Evolutionary conservation across 2,329 filamentous ascomycete genomes (phyloP).

Genomic region (Diaporthe caulivora): DNA sequence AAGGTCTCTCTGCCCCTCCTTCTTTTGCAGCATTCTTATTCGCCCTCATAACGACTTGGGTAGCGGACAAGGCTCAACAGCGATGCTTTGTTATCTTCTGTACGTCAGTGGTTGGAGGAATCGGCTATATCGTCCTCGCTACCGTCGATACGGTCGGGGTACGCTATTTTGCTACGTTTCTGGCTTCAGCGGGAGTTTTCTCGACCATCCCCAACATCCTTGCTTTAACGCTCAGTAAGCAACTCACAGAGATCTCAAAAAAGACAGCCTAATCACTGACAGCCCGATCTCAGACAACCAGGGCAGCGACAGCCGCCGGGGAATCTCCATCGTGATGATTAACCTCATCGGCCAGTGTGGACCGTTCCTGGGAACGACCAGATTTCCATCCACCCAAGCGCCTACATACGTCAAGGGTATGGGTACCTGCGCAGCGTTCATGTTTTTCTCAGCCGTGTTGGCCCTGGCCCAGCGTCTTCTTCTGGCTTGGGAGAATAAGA

Average conservation of each 20-base stretch:
- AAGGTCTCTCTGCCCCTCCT: conserved; percentile 20
- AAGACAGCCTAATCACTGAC: not conserved
- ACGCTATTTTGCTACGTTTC: conserved; percentile 8
- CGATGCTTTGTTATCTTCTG: conserved; percentile 8
- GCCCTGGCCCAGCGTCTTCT: conserved; percentile 4
- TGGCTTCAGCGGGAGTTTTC: conserved; percentile 5
- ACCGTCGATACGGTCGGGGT: conserved; percentile 2
- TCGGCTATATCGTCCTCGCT: not conserved
- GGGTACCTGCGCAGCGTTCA: conserved; percentile 12
- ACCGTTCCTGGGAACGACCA: conserved; percentile 4
- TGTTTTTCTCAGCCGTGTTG: conserved; percentile 6
- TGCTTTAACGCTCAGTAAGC: conserved; percentile 1
- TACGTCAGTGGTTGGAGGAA: not conserved
- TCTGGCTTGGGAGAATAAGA: conserved; percentile 10
- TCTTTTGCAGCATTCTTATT: conserved; percentile 19
- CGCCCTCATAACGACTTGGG: conserved; percentile 8
- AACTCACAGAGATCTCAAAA: not conserved
- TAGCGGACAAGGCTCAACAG: conserved; percentile 15
- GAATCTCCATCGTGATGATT: conserved; percentile 10
- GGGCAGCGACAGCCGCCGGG: conserved; percentile 12
- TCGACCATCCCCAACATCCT: conserved; percentile 6
- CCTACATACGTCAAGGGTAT: conserved; percentile 11
- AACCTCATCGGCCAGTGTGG: conserved; percentile 16
- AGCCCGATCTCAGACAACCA: not conserved
- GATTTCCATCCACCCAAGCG: conserved; percentile 5